Evolutionary conservation across 2,329 filamentous ascomycete species (phyloP), one percentile per base, ranked within the genome.

Genomic region (Pseudophaeomoniella oleicola): DNA sequence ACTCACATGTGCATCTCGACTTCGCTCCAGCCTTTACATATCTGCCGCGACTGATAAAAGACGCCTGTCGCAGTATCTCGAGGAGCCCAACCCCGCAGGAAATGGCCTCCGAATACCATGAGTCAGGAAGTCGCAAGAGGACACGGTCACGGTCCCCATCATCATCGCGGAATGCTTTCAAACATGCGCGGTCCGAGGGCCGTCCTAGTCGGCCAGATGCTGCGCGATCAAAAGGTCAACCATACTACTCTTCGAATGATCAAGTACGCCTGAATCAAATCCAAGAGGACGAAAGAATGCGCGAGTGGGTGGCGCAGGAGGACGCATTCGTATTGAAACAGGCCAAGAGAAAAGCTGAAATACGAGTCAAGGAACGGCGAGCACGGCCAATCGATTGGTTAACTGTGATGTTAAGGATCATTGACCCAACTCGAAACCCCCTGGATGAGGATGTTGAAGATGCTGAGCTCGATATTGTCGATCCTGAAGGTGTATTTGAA

Each of bases 321-420:
- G 90, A 98, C 63, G 78, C 81, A 45, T 98, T 98, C 52, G 90
- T 96, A 39, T 66, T 98, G 51, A 87, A 86, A 59, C 90, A 98
- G 61, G 81, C 88, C 33, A 98, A 96, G 69, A 96, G 92, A 66
- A 96, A 94, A 66, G 88, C 90, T 30, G 83, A 87, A 45, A 92
- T 98, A 47, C 80, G 90, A 30, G 86, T 96, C 32, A 83, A 86
- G 48, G 87, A 92, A 57, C 81, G 82, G 9, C 76, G 92, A 46
- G 87, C 88, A 38, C 87, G 85, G 53, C 82, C 88, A 6, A 88
- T 96, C 50, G 90, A 98, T 62, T 87, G 83, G 68, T 72, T 98
- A 32, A 85, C 87, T 1, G 90, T 96, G 51, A 92, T 83, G 42
- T 64, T 98, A 44, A 78, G 85, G 46, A 83, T 88, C 44, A 78